Conservation (phyloP, 148 eudicot genomes). For the Mesembryanthemum crystallinum region DNA sequence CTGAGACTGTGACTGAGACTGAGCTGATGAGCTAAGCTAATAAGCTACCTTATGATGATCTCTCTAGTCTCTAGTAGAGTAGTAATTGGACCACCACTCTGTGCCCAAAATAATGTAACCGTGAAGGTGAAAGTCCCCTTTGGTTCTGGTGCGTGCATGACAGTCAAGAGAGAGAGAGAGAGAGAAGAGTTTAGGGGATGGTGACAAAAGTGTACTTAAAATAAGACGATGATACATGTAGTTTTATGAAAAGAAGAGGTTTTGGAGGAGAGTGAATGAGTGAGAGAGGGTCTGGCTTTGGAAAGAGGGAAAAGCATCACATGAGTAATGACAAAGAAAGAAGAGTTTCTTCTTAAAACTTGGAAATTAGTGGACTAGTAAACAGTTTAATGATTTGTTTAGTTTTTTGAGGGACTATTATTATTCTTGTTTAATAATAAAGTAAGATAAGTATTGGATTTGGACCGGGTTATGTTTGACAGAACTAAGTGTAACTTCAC, state of each 20-base stretch:
- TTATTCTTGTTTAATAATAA: neutral
- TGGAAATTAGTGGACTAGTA: neutral
- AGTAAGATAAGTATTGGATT: too few species aligned
- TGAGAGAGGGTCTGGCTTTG: conserved; percentile 6
- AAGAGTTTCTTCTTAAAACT: conserved; percentile 4
- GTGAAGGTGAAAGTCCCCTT: conserved; percentile 4
- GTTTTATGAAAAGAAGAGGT: conserved; percentile 25
- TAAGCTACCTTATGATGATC: neutral
- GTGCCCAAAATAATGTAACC: conserved; percentile 26
- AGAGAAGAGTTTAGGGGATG: conserved; percentile 7
- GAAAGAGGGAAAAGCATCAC: conserved; percentile 24
- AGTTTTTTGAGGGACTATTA: conserved; percentile 9
- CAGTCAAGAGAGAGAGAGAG: conserved; percentile 15
- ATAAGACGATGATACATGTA: neutral
- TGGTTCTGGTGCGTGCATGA: conserved; percentile 15
- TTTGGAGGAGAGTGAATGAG: neutral
- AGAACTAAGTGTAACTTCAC: too few species aligned
- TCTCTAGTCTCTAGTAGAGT: too few species aligned
- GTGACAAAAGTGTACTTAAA: conserved; percentile 26
- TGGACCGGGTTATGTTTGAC: too few species aligned
- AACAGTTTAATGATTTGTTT: conserved; percentile 16
- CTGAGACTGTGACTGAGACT: too few species aligned
- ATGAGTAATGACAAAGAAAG: conserved; percentile 29
- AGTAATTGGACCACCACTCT: conserved; percentile 22
- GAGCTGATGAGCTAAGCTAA: neutral